phyloP scores from a whole-genome alignment of 2,329 filamentous ascomycete genomes.

The Arthrobotrys conoides region DNA sequence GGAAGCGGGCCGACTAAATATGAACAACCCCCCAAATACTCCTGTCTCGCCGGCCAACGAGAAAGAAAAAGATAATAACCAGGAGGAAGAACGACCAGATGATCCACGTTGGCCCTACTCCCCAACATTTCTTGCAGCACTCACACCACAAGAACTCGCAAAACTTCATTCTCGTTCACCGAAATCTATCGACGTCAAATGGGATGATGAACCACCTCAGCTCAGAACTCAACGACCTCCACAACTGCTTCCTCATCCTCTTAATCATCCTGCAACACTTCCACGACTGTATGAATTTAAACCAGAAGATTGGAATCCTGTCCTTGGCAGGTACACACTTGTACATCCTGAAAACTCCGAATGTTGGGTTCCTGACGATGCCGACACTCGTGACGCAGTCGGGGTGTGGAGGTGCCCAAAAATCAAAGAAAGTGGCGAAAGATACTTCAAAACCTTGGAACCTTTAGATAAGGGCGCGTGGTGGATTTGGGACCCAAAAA shows the following conservation, averaged over 20 bases:
- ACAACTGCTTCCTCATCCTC: not conserved
- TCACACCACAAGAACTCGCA: constrained; percentile 7
- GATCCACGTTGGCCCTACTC: constrained; percentile 2
- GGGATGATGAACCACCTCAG: not conserved
- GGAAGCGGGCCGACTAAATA: not conserved
- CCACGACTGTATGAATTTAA: not conserved
- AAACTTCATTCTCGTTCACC: constrained; percentile 1
- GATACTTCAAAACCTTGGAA: not conserved
- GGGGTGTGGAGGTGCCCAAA: not conserved
- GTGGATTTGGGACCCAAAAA: constrained; percentile 17
- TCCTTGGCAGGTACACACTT: constrained; percentile 13
- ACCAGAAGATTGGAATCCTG: constrained; percentile 9
- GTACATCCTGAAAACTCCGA: constrained; percentile 15
- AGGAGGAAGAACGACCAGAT: not conserved
- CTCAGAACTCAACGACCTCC: not conserved
- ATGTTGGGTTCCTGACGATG: constrained; percentile 21
- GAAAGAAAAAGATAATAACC: not conserved
- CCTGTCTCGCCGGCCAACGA: not conserved
- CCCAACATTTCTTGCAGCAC: not conserved
- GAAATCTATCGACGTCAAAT: not conserved
- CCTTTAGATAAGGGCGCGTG: not conserved
- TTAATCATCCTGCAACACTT: not conserved
- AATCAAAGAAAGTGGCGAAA: constrained; percentile 8
- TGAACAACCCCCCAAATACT: constrained; percentile 4
- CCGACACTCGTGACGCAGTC: not conserved